These are phyloP conservation scores for Auricularia sp. DNA, from an alignment of 768 basidiomycete species.

Conservation along the genomic window DNA sequence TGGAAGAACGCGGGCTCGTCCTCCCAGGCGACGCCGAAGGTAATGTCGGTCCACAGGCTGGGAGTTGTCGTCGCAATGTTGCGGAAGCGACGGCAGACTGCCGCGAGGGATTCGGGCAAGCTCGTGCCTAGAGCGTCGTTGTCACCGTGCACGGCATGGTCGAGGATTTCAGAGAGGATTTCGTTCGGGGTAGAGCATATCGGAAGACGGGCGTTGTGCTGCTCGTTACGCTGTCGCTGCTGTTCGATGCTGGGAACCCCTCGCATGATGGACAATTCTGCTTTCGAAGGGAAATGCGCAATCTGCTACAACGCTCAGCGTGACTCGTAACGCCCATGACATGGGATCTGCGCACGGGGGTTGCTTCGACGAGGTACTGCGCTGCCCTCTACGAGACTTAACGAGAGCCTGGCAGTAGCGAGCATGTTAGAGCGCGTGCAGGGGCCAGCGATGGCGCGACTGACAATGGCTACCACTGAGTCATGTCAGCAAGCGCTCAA, in stretches of 20 bases:
- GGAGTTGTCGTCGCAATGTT: not conserved
- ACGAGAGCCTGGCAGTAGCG: too few species aligned
- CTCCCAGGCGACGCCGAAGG: not conserved
- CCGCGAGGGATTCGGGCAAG: not conserved
- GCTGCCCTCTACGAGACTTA: not conserved
- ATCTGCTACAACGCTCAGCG: not conserved
- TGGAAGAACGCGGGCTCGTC: not conserved
- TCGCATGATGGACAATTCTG: not conserved
- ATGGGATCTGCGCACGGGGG: not conserved
- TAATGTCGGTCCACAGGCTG: not conserved
- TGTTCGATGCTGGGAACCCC: not conserved
- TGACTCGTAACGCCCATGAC: not conserved
- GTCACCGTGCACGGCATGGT: not conserved
- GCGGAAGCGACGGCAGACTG: not conserved
- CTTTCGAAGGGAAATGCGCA: not conserved
- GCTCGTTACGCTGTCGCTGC: not conserved
- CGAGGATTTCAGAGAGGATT: not conserved
- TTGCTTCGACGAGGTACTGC: not conserved
- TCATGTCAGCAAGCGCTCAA: not conserved
- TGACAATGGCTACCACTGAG: not conserved
- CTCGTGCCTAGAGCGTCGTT: not conserved
- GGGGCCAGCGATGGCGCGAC: not conserved
- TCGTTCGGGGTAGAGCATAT: not conserved
- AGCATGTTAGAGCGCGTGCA: too few species aligned
- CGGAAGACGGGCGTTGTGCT: not conserved